A percentile compares a stretch with the other conserved stretches of the same genome.
Conservation (phyloP, 1,284 basidiomycete species). For the Abortiporus biennis region DNA sequence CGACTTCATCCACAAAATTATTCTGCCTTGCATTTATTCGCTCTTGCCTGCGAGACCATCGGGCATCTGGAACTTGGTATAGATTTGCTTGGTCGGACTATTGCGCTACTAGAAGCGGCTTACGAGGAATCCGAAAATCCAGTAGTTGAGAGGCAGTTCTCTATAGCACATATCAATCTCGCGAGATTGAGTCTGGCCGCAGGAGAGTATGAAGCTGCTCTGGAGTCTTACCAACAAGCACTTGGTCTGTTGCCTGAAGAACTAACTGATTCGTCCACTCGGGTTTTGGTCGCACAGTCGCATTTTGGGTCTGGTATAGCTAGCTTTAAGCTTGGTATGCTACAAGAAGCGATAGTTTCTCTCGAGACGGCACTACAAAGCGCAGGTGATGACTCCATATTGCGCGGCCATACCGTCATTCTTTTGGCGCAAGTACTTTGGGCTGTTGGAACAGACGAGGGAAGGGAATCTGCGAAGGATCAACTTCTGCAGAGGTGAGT, state of each 20-base stretch:
- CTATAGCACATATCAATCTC: slow-evolving; percentile 78
- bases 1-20: slow-evolving; percentile 65
- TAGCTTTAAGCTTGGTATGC: slow-evolving; percentile 57
- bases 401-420: slow-evolving; percentile 70
- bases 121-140: slow-evolving; percentile 88
- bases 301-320: slow-evolving; percentile 70
- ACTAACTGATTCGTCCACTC: slow-evolving; percentile 30
- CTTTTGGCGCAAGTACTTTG: slow-evolving; percentile 79
- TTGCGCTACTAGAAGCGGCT: slow-evolving; percentile 71
- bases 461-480: slow-evolving; percentile 72
- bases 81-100: slow-evolving; percentile 57
- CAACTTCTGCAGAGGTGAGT: slow-evolving; percentile 80
- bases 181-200: slow-evolving; percentile 71
- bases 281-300: slow-evolving; percentile 54
- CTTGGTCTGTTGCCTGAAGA: slow-evolving; percentile 61
- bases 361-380: slow-evolving; percentile 66
- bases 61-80: slow-evolving; percentile 64
- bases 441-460: slow-evolving; percentile 72
- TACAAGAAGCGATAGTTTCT: slow-evolving; percentile 56
- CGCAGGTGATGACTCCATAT: slow-evolving; percentile 38
- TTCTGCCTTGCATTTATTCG: slow-evolving; percentile 80
- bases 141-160: slow-evolving; percentile 73
- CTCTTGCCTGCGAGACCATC: slow-evolving; percentile 81
- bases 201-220: slow-evolving; percentile 52
- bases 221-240: slow-evolving; percentile 70